phyloP scores from a whole-genome alignment of 2,329 filamentous ascomycete species.

The Ascochyta rabiei region DNA sequence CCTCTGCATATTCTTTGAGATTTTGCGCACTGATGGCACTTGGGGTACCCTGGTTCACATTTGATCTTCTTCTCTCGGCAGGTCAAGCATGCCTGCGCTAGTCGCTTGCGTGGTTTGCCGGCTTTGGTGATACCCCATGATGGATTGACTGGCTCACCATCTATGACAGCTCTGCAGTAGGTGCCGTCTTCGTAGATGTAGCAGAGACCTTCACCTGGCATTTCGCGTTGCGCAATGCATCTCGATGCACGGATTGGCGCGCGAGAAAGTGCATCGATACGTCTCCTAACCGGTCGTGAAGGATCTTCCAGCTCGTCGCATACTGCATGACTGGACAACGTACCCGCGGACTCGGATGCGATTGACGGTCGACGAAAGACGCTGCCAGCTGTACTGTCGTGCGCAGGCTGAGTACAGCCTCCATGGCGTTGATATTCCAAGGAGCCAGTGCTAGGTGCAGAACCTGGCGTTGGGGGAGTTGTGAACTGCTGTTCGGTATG shows the following conservation, averaged over 20 bases:
- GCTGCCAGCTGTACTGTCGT: conserved; percentile 28
- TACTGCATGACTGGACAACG: conserved; percentile 22
- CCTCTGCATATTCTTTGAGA: conserved; percentile 84
- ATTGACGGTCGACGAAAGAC: conserved; percentile 34
- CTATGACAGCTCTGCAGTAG: conserved; percentile 81
- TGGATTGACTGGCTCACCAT: conserved; percentile 85
- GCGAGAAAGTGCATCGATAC: conserved; percentile 42
- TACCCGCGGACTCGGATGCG: conserved; percentile 29
- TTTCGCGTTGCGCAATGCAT: conserved; percentile 56
- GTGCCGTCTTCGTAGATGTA: conserved; percentile 87
- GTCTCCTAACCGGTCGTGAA: conserved; percentile 39
- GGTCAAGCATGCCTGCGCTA: conserved; percentile 90
- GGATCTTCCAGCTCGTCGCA: conserved; percentile 42
- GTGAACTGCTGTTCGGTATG: conserved; percentile 30
- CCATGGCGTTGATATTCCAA: conserved; percentile 33
- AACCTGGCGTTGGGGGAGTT: conserved; percentile 30
- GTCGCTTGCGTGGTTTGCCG: conserved; percentile 86
- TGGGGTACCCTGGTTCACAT: conserved; percentile 85
- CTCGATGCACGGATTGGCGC: conserved; percentile 42
- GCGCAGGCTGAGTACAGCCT: conserved; percentile 29
- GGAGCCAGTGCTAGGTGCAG: conserved; percentile 27
- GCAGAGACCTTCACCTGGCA: conserved; percentile 79
- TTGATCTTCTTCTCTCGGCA: conserved; percentile 98
- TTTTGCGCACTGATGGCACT: conserved; percentile 91
- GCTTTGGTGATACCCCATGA: conserved; percentile 95